Evolutionary conservation across 495 filamentous ascomycete genomes (phyloP).

Genomic region (Eremomyces bilateralis): DNA sequence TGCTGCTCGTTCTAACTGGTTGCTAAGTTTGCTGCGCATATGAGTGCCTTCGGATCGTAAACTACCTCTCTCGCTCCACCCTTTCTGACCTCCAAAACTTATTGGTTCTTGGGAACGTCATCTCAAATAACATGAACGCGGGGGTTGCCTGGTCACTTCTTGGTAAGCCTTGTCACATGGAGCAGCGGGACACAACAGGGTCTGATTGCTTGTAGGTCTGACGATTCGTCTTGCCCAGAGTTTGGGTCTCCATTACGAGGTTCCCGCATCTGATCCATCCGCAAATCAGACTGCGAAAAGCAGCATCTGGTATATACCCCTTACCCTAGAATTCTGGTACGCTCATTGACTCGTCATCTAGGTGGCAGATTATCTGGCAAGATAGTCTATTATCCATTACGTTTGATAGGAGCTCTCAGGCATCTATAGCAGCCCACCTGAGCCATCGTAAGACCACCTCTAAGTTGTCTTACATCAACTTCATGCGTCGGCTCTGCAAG

Average conservation of each 20-base stretch:
- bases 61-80: conserved; percentile 36
- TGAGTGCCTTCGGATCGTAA: conserved; percentile 39
- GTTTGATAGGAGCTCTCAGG: conserved; percentile 34
- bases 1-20: too few relatives aligned
- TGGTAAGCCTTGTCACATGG: conserved; percentile 16
- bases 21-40: conserved; percentile 35
- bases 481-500: conserved; percentile 30
- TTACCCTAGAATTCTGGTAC: background rate
- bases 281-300: conserved; percentile 8
- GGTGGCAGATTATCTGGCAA: conserved; percentile 42
- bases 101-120: conserved; percentile 34
- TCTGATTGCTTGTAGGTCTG: conserved; percentile 20
- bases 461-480: conserved; percentile 33
- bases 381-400: conserved; percentile 38
- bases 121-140: conserved; percentile 46
- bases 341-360: conserved; percentile 3
- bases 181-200: too few relatives aligned
- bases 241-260: conserved; percentile 32
- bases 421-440: too few relatives aligned
- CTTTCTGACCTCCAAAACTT: conserved; percentile 36
- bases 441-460: too few relatives aligned
- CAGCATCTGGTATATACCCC: conserved; percentile 13
- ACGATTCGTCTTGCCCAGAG: conserved; percentile 36
- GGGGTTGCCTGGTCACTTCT: conserved; percentile 36
- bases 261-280: conserved; percentile 23